Evolutionary conservation across 257 asterid genomes (phyloP), one percentile per base, ranked within the genome.

Genomic region (Solanum paucissectum): DNA sequence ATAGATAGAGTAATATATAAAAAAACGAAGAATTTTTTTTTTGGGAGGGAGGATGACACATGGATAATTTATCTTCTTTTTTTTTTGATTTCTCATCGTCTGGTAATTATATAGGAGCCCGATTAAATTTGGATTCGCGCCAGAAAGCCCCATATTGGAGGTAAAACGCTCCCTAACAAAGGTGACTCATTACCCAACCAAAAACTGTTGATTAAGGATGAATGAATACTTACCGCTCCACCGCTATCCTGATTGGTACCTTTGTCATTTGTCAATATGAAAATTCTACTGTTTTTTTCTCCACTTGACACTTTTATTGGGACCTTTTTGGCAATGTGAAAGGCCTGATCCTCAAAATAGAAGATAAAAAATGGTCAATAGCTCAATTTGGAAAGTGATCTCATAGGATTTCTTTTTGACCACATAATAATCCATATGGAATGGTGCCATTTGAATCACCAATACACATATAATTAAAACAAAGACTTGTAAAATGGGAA

Each of bases 311-410:
- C 49, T 83, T 83, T 83, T 21, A 64, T 83, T 83, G 75, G 49
- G 1, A 58, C 46, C 73, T 83, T 83, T 36, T 18, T 9, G 29
- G 18, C 62, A 85, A 85, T 85, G 1, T 38, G 55, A 64, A 66
- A 37, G 77, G 87, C 44, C 42, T 49, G 77, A 40, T 66, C 60
- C 81, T 66, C 29, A 64, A 66, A 85, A 10, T 83, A 83, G 20
- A 25, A 13, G 62, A 12, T 60, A 25, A 38, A 37, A 44, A 49
- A n/a, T n/a, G 33, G n/a, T 37, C 32, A 36, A 20, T 66, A 66
- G 16, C 77, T 7, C 82, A 81, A 85, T 66, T 85, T 42, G 14
- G 82, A 85, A 40, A 62, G 87, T 85, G 87, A 85, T 85, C 55
- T 66, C 82, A 85, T 27, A n/a, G 32, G 46, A 40, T 85, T 37